Base-by-base conservation (phyloP, 2,329 filamentous ascomycete species). In the Fusarium burgessii region DNA sequence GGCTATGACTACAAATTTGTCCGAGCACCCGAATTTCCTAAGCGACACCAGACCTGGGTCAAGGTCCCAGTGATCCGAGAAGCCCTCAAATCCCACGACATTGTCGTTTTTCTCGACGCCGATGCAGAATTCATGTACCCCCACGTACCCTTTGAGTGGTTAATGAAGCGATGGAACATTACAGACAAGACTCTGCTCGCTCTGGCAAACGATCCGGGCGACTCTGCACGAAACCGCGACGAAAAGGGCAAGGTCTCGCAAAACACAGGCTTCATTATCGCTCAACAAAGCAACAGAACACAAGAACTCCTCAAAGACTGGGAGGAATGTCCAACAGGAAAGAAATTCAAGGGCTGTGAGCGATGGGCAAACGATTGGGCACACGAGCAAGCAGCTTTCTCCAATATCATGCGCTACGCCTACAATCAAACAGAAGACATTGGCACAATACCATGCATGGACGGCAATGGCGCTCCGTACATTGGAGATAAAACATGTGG, bases 1-100 rank as follows among this genome's bases (percentile, higher is more conserved):
- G 83, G 84, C 23, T 85, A 85, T 74, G 82, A 84, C 58, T 86
- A 85, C 76, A 83, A 83, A 58, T 82, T 84, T 62, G 79, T 85
- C 42, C 82, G 80, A 63, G 82, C 82, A 1, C 78, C 81, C 35
- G 75, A 80, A 43, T 82, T 82, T 61, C 71, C 74, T 5, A 80
- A 82, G 49, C 82, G 82, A 56, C 80, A 80, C 73, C 79, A 80
- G 35, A 85, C 83, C 15, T 86, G 84, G 84, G 81, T 83, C 41
- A 82, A 83, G 67, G 80, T 84, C 4, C 78, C 81, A 14, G 77
- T 79, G 17, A 75, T 85, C 33, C 75, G 77, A 40, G 75, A 82
- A 55, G 78, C 82, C 1, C 74, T 84, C 41, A 74, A 78, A 41
- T 62, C 76, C 10, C 83, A 85, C 76, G 75, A 80, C 17, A 80